Evolutionary conservation across 441 rosid species (phyloP), one percentile per base, ranked within the genome.

Genomic region (Flueggea neowawraea): DNA sequence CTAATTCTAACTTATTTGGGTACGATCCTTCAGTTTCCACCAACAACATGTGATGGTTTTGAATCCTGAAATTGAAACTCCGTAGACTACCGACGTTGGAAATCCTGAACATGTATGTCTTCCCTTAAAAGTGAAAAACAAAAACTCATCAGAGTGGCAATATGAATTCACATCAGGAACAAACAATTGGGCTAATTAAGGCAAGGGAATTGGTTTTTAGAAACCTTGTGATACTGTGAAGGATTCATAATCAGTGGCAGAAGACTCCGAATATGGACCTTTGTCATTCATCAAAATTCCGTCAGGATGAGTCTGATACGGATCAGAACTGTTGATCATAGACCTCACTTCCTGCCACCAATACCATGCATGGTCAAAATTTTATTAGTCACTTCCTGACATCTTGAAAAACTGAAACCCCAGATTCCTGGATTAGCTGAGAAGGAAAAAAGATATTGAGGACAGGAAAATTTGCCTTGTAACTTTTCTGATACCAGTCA

Each of bases 1-100:
- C 81, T 32, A 82, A 73, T 22, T 61, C 43, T 53, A 69, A 86
- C 65, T 88, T 91, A 16, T 74, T 65, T 3, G 95, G 77, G 76
- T 90, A 89, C 39, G 82, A 84, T 60, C 95, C 97, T 80, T 90
- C 95, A 8, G 84, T 90, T 78, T 90, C 95, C 39, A 88, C 82
- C 16, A 90, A 57, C 44, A 73, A 60, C 90, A 90, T 75, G 70
- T 54, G 70, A 64, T 90, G 97, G 47, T 86, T 80, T 60, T 87
- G 87, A 62, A 90, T 83, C 67, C 89, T 72, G 75, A 90, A 90
- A 72, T 87, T 87, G 59, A 82, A 78, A 49, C 89, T 79, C 54
- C 77, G 76, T 1, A 60, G 43, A 48, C 73, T 66, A 61, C 94
- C 95, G 47, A 85, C 90, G 62, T 87, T 90, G 4, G 91, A 87